Conservation (phyloP, 2,329 filamentous ascomycete species). For the Cyphellophora attinorum region DNA sequence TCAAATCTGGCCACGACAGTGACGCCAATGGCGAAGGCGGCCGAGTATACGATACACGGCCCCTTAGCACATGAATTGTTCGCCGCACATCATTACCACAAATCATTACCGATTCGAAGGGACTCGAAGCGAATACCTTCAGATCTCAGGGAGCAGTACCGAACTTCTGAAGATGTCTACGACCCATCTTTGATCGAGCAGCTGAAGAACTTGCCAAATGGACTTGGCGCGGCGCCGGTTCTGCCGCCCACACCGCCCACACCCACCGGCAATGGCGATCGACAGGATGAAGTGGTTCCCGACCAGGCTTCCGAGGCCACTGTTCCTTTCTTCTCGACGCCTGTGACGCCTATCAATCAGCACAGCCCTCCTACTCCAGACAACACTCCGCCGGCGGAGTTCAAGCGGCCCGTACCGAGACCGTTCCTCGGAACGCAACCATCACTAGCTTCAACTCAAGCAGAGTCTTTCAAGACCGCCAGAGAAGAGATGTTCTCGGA, state of each 20-base stretch:
- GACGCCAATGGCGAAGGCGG: constrained; percentile 9
- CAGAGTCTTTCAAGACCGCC: constrained; percentile 65
- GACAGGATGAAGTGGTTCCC: constrained; percentile 2
- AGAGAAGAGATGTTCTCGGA: constrained; percentile 55
- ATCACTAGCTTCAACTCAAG: constrained; percentile 49
- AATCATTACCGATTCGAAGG: constrained; percentile 10
- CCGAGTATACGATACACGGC: constrained; percentile 15
- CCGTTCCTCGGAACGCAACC: constrained; percentile 45
- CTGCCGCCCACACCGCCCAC: constrained; percentile 18
- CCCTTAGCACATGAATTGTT: constrained; percentile 6
- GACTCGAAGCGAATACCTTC: constrained; percentile 9
- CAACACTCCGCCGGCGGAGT: constrained; percentile 56
- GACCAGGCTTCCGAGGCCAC: constrained; percentile 11
- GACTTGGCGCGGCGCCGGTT: constrained; percentile 12
- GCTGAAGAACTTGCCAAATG: constrained; percentile 5
- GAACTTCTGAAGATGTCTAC: constrained; percentile 10
- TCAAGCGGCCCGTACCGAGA: constrained; percentile 25
- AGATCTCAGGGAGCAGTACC: constrained; percentile 15
- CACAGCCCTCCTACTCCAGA: constrained; percentile 55
- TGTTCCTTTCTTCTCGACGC: constrained; percentile 16
- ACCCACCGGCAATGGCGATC: constrained; percentile 6
- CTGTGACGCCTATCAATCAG: constrained; percentile 17
- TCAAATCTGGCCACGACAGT: not conserved
- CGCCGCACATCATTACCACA: constrained; percentile 4
- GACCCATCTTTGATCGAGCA: constrained; percentile 3